Percentiles rank a stretch among this genome's conserved stretches.
Conservation (phyloP, 192 early-diverging fungal species). For the Coemansia sp. region DNA sequence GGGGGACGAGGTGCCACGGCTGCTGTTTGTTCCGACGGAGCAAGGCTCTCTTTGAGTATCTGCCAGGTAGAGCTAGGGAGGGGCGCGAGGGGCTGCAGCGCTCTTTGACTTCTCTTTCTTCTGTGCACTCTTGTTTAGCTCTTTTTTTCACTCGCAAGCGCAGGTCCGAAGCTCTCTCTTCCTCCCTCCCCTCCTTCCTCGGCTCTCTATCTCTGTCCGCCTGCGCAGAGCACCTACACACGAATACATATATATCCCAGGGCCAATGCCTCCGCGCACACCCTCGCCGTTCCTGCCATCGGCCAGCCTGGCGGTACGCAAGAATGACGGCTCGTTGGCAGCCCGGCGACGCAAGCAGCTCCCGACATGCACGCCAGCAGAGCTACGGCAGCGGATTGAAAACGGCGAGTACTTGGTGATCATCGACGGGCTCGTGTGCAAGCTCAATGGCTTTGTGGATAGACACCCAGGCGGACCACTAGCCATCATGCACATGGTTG, state of each 20-base stretch:
- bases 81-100: no score
- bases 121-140: no score
- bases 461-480: slow-evolving; percentile 91
- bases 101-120: no score
- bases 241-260: not conserved
- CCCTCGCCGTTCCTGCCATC: slow-evolving; percentile 11
- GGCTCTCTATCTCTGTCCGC: no score
- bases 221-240: not conserved
- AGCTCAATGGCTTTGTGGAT: slow-evolving; percentile 73
- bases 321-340: not conserved
- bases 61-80: no score
- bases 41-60: no score
- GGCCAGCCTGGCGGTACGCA: not conserved
- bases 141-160: no score
- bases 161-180: no score
- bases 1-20: no score
- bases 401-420: slow-evolving; percentile 81
- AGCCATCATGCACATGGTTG: slow-evolving; percentile 83
- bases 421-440: slow-evolving; percentile 83
- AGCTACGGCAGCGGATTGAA: slow-evolving; percentile 39
- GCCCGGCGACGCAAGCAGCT: slow-evolving; percentile 23
- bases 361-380: slow-evolving; percentile 25
- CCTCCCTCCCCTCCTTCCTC: no score
- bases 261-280: slow-evolving; percentile 25
- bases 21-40: no score